Percentiles rank a stretch among this genome's conserved stretches.
Conservation (phyloP, 306 rosid genomes). For the Senna siamea region DNA sequence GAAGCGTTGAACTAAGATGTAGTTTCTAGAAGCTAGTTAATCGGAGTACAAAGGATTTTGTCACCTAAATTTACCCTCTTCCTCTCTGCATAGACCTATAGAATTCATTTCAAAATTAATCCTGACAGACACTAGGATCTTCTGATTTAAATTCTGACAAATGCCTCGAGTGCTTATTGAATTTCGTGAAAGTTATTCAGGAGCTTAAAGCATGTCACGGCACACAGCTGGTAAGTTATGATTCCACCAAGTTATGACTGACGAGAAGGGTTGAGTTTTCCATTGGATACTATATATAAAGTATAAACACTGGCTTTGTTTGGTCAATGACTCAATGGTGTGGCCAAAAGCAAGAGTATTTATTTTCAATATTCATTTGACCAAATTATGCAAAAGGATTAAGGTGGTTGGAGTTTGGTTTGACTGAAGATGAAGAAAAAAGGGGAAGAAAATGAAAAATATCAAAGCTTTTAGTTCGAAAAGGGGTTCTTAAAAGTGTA, state of each 20-base stretch:
- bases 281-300: constrained; percentile 43
- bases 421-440: constrained; percentile 44
- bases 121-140: no score
- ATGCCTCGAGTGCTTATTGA: not conserved
- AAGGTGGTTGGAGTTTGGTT: constrained; percentile 59
- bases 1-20: no score
- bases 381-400: constrained; percentile 43
- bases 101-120: no score
- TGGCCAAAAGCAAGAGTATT: constrained; percentile 44
- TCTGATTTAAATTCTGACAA: not conserved
- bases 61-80: no score
- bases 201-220: not conserved
- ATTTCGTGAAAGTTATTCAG: not conserved
- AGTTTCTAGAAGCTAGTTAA: no score
- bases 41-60: no score
- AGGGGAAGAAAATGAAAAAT: constrained; percentile 18
- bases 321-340: constrained; percentile 32
- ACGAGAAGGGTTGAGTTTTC: not conserved
- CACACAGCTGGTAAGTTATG: not conserved
- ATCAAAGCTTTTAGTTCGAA: not conserved
- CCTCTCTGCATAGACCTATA: no score
- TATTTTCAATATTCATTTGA: constrained; percentile 61
- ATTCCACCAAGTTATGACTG: not conserved
- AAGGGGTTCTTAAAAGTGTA: not conserved
- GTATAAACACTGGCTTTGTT: not conserved